These are phyloP conservation scores for Fusarium xyrophilum DNA, from an alignment of 2,329 filamentous ascomycete genomes.

Conservation along the genomic window DNA sequence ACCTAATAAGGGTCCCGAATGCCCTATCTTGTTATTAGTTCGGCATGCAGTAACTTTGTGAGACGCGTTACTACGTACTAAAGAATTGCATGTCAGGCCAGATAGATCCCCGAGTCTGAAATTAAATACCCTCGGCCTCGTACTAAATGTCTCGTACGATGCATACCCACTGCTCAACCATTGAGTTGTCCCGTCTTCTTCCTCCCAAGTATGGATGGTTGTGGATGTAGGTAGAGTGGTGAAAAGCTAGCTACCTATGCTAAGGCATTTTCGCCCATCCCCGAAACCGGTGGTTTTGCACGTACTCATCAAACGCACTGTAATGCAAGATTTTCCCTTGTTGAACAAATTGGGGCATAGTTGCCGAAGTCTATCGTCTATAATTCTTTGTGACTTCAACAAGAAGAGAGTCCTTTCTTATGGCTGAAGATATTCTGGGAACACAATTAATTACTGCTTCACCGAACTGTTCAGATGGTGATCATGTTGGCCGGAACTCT, in stretches of 20 bases:
- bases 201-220: background rate
- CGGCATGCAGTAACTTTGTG: background rate
- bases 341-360: constrained; percentile 4
- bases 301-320: background rate
- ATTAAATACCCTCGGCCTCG: constrained; percentile 11
- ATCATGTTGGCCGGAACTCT: background rate
- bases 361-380: background rate
- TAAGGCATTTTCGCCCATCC: background rate
- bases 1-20: background rate
- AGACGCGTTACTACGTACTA: background rate
- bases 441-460: background rate
- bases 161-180: constrained; percentile 25
- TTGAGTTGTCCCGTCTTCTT: constrained; percentile 13
- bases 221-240: background rate
- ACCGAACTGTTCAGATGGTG: background rate
- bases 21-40: background rate
- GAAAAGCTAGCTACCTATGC: background rate
- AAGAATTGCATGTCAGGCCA: background rate
- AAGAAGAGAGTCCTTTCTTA: background rate
- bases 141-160: constrained; percentile 28
- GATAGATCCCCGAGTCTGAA: constrained; percentile 5
- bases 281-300: constrained; percentile 3
- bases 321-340: background rate
- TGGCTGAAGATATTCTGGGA: background rate
- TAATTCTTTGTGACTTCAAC: background rate